phyloP scores from a whole-genome alignment of 345 rosid genomes.

The Reutealis trisperma region DNA sequence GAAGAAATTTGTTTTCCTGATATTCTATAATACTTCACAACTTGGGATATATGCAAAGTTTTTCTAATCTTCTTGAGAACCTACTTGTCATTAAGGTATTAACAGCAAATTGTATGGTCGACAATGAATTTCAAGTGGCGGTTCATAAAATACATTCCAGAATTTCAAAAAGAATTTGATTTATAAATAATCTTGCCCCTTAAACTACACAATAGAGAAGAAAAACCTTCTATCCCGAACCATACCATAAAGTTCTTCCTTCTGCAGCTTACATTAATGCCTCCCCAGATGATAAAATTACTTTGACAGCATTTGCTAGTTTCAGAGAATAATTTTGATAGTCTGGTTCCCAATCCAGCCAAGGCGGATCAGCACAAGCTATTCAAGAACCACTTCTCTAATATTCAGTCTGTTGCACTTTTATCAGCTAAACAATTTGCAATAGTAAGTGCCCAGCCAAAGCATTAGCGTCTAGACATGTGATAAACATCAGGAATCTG shows the following conservation, averaged over 20 bases:
- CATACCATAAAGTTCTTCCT: neutral
- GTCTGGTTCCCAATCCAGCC: neutral
- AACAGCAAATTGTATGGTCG: neutral
- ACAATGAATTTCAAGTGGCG: neutral
- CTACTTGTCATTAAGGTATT: neutral
- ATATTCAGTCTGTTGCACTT: neutral
- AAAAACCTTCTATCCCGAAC: neutral
- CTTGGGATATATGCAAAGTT: neutral
- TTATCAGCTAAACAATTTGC: neutral
- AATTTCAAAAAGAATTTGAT: neutral
- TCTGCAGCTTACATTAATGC: neutral
- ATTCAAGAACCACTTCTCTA: neutral
- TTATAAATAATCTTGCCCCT: neutral
- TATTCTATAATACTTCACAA: neutral
- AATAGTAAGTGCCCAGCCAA: neutral
- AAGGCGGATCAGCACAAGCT: neutral
- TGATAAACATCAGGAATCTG: conserved; percentile 48
- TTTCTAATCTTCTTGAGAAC: neutral
- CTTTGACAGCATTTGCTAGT: neutral
- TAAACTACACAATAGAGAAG: neutral
- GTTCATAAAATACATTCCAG: neutral
- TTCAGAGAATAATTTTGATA: conserved; percentile 7
- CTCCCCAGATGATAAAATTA: neutral
- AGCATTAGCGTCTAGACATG: neutral
- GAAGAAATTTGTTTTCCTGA: neutral